A percentile compares a stretch with the other conserved stretches of the same genome.
Evolutionary conservation across 768 basidiomycete species (phyloP).

Genomic region (Leucogyrophana mollusca): DNA sequence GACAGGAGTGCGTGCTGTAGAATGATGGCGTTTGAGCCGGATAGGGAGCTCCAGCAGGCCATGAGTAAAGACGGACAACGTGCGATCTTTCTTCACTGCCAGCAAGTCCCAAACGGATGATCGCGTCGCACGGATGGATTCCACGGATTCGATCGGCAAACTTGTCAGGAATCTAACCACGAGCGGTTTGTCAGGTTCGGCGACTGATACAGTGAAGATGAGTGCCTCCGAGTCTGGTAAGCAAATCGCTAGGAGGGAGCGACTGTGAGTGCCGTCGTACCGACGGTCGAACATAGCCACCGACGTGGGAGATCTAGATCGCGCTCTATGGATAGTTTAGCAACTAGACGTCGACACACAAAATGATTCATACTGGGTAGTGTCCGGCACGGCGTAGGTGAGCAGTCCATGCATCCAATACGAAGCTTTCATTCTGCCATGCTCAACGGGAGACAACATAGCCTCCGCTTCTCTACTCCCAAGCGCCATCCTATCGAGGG

Average conservation of each 20-base stretch:
- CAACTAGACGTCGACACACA: slow-evolving; percentile 4
- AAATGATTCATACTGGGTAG: slow-evolving; percentile 39
- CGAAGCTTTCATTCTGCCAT: slow-evolving; percentile 66
- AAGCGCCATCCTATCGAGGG: slow-evolving; percentile 68
- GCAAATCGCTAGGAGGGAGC: slow-evolving; percentile 56
- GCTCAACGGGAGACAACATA: slow-evolving; percentile 42
- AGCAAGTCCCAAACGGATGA: slow-evolving; percentile 66
- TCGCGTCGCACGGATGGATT: slow-evolving; percentile 64
- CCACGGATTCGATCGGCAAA: slow-evolving; percentile 49
- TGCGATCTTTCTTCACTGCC: slow-evolving; percentile 54
- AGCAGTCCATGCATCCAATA: slow-evolving; percentile 72
- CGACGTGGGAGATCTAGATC: slow-evolving; percentile 47
- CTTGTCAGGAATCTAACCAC: slow-evolving; percentile 37
- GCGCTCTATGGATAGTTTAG: slow-evolving; percentile 29
- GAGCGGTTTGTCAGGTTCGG: slow-evolving; percentile 39
- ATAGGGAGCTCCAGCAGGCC: slow-evolving; percentile 48
- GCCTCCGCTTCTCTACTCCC: slow-evolving; percentile 50
- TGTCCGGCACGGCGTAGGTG: slow-evolving; percentile 42
- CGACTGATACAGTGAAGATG: slow-evolving; percentile 47
- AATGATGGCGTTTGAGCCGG: slow-evolving; percentile 20
- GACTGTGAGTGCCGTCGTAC: slow-evolving; percentile 51
- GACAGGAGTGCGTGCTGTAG: slow-evolving; percentile 1
- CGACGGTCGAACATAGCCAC: slow-evolving; percentile 65
- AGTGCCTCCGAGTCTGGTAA: slow-evolving; percentile 46
- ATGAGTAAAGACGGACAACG: slow-evolving; percentile 60